Evolutionary conservation across 2,329 filamentous ascomycete species (phyloP), one percentile per base, ranked within the genome.

Genomic region (Malbranchea zuffiana): DNA sequence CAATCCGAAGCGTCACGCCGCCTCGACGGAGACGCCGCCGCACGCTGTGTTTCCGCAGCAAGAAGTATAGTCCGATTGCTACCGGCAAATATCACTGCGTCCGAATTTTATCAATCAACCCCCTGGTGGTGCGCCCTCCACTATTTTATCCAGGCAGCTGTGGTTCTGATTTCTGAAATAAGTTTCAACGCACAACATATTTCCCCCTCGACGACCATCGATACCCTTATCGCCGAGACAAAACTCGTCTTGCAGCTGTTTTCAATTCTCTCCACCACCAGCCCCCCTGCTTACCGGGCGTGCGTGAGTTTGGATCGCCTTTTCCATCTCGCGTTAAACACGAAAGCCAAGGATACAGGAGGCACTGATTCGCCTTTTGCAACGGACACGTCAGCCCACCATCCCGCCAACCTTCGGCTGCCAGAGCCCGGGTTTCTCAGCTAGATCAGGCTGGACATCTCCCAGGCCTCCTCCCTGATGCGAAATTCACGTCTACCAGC

Each of bases 121-220:
- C 60, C 61, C 3, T 63, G 60, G 60, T 63, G 59, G 58, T 55
- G 51, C 11, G 45, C 58, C n/a, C 45, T 62, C 11, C 60, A 63
- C 36, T 50, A 55, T 31, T 47, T 65, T 8, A 57, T 61, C 49
- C 61, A 63, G 46, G 54, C 59, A 4, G 46, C 55, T 3, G 48
- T 53, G 2, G 43, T 63, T 17, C 45, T 63, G 8, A 47, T 62
- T 40, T 49, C 60, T 4, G 60, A 62, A 38, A 35, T 63, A 4
- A 53, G 52, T 6, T 53, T 53, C 32, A 44, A 51, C 11, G 32
- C 44, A 3, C 35, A 35, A 17, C 55, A 58, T 39, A 37, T 49
- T 32, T 43, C 47, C 4, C 27, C 47, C 2, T n/a, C n/a, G n/a
- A 11, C 31, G 30, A 47, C 54, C 17, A 39, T 39, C 2, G 46